phyloP scores from a whole-genome alignment of 1,284 basidiomycete genomes.

The Apiotrichum laibachii region DNA sequence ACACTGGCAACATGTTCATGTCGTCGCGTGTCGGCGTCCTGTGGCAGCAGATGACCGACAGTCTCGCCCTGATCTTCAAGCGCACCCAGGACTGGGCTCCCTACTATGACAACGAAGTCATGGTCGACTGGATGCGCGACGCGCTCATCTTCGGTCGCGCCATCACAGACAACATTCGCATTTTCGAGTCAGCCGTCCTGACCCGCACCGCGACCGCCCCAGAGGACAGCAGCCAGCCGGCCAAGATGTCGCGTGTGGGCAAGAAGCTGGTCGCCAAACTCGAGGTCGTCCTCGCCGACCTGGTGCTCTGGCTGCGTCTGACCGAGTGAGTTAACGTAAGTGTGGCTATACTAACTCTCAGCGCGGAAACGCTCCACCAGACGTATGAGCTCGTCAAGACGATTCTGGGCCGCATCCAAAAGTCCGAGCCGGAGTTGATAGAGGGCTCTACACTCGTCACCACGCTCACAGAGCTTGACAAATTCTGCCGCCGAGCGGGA shows the following conservation, averaged over 20 bases:
- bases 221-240: constrained; percentile 31
- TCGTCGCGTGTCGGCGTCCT: constrained; percentile 64
- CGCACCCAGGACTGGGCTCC: constrained; percentile 76
- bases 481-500: constrained; percentile 43
- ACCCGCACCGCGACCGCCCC: constrained; percentile 36
- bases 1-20: constrained; percentile 36
- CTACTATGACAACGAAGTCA: constrained; percentile 72
- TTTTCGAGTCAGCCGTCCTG: constrained; percentile 68
- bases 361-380: constrained; percentile 78
- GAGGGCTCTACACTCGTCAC: constrained; percentile 28
- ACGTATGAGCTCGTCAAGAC: constrained; percentile 76
- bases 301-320: constrained; percentile 80
- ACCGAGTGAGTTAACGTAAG: constrained; percentile 60
- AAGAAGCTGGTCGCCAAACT: constrained; percentile 73
- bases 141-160: constrained; percentile 86
- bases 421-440: constrained; percentile 31
- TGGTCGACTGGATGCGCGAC: constrained; percentile 96
- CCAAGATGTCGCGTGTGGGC: constrained; percentile 54
- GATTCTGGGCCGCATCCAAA: constrained; percentile 60
- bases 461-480: constrained; percentile 45
- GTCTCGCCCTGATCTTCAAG: constrained; percentile 77
- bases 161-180: constrained; percentile 71
- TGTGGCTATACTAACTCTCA: constrained; percentile 11
- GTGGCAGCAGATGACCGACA: constrained; percentile 77
- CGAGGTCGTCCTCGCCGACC: constrained; percentile 70